A percentile compares a stretch with the other conserved stretches of the same genome.
Evolutionary conservation across 306 rosid species (phyloP).

Genomic region (Dicorynia guianensis): DNA sequence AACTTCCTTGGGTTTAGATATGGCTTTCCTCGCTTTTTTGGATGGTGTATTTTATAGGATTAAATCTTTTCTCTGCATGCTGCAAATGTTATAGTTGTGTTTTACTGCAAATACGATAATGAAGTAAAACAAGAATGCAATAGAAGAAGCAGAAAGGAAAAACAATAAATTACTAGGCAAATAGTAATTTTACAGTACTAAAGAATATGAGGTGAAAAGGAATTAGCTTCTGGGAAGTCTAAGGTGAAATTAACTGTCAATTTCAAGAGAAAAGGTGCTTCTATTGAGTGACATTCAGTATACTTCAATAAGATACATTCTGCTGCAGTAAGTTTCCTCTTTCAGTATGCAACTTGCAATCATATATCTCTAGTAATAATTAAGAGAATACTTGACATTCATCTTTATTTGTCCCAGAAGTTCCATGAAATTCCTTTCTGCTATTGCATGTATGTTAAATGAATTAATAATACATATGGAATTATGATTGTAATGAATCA

Average conservation of each 20-base stretch:
- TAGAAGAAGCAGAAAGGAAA: constrained; percentile 12
- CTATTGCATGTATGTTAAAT: too few species aligned
- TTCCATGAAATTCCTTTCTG: too few species aligned
- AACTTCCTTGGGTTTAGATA: constrained; percentile 31
- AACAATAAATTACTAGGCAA: background rate
- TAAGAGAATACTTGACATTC: too few species aligned
- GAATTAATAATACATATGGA: too few species aligned
- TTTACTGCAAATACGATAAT: constrained; percentile 5
- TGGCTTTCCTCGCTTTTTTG: constrained; percentile 12
- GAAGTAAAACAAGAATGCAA: constrained; percentile 26
- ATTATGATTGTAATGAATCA: too few species aligned
- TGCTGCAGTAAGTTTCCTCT: constrained; percentile 14
- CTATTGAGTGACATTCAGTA: constrained; percentile 6
- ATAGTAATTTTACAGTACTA: constrained; percentile 16
- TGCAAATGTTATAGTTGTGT: constrained; percentile 13
- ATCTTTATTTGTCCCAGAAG: too few species aligned
- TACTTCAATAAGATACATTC: background rate
- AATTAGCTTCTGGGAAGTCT: constrained; percentile 27
- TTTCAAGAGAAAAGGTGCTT: background rate
- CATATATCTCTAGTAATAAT: background rate
- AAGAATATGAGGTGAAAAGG: constrained; percentile 16
- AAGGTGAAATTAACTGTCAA: constrained; percentile 23
- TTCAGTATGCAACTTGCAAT: constrained; percentile 1
- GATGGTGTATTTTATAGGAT: background rate
- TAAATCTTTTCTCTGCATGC: constrained; percentile 4